Percentiles rank a stretch among this genome's conserved stretches.
Evolutionary conservation across 129 eudicot species (phyloP).

Genomic region (Sambucus nigra): DNA sequence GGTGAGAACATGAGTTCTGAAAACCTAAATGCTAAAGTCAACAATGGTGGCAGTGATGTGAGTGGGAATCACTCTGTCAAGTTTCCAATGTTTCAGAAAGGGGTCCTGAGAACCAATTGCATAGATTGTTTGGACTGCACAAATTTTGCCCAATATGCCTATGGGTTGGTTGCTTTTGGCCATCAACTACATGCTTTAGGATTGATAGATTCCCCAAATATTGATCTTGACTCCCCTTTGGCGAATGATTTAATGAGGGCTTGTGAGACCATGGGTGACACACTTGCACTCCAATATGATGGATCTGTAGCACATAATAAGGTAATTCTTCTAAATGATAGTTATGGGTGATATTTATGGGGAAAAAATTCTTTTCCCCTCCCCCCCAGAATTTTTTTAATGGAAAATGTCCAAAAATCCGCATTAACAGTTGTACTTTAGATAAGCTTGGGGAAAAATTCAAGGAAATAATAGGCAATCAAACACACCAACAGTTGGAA

Average conservation of each 20-base stretch:
- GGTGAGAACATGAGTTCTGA: constrained; percentile 22
- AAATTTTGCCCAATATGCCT: constrained; percentile 89
- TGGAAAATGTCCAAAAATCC: too few species aligned
- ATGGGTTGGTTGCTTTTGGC: constrained; percentile 91
- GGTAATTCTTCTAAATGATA: constrained; percentile 28
- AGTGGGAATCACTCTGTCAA: constrained; percentile 23
- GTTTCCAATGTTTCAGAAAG: constrained; percentile 54
- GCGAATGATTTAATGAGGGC: constrained; percentile 65
- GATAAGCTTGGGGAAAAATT: too few species aligned
- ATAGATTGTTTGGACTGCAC: constrained; percentile 98
- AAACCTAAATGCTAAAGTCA: constrained; percentile 9
- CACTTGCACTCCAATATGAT: constrained; percentile 86
- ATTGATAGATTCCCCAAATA: constrained; percentile 32
- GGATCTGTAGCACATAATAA: constrained; percentile 99
- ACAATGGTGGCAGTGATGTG: constrained; percentile 10
- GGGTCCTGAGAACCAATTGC: constrained; percentile 89
- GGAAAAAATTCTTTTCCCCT: too few species aligned
- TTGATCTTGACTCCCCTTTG: constrained; percentile 60
- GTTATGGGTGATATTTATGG: background rate
- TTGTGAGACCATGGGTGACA: constrained; percentile 98
- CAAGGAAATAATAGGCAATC: too few species aligned
- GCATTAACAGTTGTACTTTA: too few species aligned
- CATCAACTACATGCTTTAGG: constrained; percentile 79
- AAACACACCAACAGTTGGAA: too few species aligned
- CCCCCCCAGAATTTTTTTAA: too few species aligned